Conservation (phyloP, 2,329 filamentous ascomycete genomes). For the Phaeomoniella chlamydospora region DNA sequence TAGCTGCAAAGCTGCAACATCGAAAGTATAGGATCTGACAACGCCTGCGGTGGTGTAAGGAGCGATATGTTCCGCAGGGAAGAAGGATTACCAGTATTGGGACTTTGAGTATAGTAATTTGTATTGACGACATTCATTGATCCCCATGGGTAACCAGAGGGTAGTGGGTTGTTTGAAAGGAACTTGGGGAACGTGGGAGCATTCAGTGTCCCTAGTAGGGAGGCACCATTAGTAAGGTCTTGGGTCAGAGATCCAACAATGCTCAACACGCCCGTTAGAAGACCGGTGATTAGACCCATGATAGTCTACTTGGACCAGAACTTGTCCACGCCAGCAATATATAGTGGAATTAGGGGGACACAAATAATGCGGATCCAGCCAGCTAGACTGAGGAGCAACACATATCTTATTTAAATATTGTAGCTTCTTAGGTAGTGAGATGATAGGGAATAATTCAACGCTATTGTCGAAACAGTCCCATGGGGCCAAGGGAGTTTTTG, state of each 20-base stretch:
- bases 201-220: constrained; percentile 1
- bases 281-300: constrained; percentile 1
- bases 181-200: constrained; percentile 3
- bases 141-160: constrained; percentile 7
- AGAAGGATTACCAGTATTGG: constrained; percentile 6
- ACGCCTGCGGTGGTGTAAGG: constrained; percentile 12
- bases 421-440: no score
- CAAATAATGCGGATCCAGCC: no score
- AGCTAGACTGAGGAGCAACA: no score
- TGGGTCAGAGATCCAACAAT: not conserved
- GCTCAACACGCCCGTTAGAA: not conserved
- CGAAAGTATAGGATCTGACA: constrained; percentile 16
- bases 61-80: not conserved
- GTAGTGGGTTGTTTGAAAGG: constrained; percentile 4
- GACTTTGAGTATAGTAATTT: constrained; percentile 5
- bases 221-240: not conserved
- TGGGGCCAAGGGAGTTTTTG: no score
- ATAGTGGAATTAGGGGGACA: no score
- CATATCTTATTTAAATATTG: no score
- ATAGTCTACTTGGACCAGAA: no score
- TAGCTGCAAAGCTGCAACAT: constrained; percentile 10
- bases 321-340: no score
- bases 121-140: constrained; percentile 6
- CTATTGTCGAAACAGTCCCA: no score
- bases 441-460: no score